phyloP scores from a whole-genome alignment of 2,329 filamentous ascomycete species.

The Trichoderma sp. region DNA sequence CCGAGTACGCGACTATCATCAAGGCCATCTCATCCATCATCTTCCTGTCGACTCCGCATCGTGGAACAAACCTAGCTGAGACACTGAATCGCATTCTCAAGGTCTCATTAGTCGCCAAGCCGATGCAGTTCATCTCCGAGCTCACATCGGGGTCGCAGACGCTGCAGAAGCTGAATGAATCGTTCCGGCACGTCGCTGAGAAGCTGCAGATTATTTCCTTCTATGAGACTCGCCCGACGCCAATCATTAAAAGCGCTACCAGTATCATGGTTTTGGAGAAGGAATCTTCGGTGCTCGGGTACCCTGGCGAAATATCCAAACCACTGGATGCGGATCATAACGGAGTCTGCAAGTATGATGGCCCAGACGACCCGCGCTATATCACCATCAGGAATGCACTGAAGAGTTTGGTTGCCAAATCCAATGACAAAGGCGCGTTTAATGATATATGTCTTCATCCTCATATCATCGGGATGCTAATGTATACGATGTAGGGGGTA shows the following conservation, averaged over 20 bases:
- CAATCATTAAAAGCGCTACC: not conserved
- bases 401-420: not conserved
- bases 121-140: not conserved
- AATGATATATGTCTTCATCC: not conserved
- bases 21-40: constrained; percentile 1
- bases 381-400: not conserved
- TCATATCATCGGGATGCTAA: not conserved
- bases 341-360: not conserved
- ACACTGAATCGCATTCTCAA: not conserved
- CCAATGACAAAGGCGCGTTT: not conserved
- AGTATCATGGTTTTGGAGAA: not conserved
- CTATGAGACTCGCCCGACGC: not conserved
- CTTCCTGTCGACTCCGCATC: not conserved
- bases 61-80: not conserved
- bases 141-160: not conserved
- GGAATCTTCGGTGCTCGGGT: not conserved
- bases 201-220: not conserved
- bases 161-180: not conserved
- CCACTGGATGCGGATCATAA: not conserved
- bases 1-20: not conserved
- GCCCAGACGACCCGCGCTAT: not conserved
- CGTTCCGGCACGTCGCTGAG: not conserved
- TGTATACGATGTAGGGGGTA: not conserved
- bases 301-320: not conserved
- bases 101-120: not conserved